These are phyloP conservation scores for Wilcoxina mikolae DNA, from an alignment of 495 filamentous ascomycete genomes.

Conservation along the genomic window DNA sequence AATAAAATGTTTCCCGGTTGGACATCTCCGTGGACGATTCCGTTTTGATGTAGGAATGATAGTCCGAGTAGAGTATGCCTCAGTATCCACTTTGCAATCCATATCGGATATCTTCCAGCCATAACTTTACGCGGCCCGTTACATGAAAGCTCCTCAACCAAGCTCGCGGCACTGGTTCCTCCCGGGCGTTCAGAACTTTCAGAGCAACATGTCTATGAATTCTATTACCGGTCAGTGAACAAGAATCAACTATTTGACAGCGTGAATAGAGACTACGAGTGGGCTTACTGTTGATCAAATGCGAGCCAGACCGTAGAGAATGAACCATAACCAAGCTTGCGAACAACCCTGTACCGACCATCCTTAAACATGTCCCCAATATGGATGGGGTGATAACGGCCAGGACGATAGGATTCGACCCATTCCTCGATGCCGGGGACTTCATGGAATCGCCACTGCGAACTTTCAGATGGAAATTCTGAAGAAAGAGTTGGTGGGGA, in stretches of 20 bases:
- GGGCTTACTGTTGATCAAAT: slow-evolving; percentile 26
- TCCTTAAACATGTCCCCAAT: slow-evolving; percentile 31
- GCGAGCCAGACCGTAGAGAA: slow-evolving; percentile 40
- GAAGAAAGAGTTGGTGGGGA: slow-evolving; percentile 1
- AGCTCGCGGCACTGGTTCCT: slow-evolving; percentile 31
- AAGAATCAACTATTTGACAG: slow-evolving; percentile 20
- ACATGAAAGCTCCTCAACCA: slow-evolving; percentile 26
- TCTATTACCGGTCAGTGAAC: slow-evolving; percentile 6
- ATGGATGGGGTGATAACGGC: slow-evolving; percentile 35
- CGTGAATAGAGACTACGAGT: slow-evolving; percentile 9
- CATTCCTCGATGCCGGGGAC: slow-evolving; percentile 4
- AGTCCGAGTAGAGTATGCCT: slow-evolving; percentile 34
- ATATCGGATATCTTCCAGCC: slow-evolving; percentile 30
- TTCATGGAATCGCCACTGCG: slow-evolving; percentile 1
- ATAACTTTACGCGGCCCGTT: neutral
- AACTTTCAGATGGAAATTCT: neutral
- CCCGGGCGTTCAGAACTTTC: slow-evolving; percentile 30
- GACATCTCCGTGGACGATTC: slow-evolving; percentile 37
- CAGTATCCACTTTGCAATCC: slow-evolving; percentile 34
- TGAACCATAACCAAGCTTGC: slow-evolving; percentile 38
- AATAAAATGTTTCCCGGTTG: slow-evolving; percentile 37
- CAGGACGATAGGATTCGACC: slow-evolving; percentile 28
- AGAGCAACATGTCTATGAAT: slow-evolving; percentile 29
- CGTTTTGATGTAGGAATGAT: slow-evolving; percentile 32
- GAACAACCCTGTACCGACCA: slow-evolving; percentile 34